Evolutionary conservation across 202 grass and related monocot genomes (phyloP).

Genomic region (Carex arenaria): DNA sequence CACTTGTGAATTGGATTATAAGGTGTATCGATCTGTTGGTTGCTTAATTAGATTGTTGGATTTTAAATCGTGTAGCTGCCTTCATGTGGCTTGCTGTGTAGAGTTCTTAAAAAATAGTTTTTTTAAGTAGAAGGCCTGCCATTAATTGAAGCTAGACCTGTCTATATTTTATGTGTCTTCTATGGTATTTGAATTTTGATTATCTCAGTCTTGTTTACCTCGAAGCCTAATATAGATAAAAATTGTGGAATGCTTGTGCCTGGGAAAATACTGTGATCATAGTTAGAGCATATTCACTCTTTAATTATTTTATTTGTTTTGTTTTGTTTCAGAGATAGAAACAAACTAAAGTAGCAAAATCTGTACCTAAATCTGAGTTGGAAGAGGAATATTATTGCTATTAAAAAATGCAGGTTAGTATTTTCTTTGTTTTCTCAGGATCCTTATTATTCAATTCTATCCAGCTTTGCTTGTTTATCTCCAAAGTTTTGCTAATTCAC

Average conservation of each 20-base stretch:
- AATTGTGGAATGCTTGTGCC: background rate
- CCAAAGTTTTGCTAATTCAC: background rate
- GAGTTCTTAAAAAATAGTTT: background rate
- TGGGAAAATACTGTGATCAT: background rate
- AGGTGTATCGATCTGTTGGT: background rate
- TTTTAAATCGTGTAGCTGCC: background rate
- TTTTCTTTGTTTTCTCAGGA: background rate
- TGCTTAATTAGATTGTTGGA: background rate
- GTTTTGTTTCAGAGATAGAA: background rate
- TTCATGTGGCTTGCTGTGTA: background rate
- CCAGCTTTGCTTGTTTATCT: background rate
- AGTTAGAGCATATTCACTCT: background rate
- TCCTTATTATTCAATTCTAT: background rate
- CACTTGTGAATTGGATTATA: background rate
- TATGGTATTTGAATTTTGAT: background rate
- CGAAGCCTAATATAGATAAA: background rate
- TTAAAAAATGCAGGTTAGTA: constrained; percentile 14
- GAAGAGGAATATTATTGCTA: background rate
- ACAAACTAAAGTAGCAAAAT: background rate
- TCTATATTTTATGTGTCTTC: background rate
- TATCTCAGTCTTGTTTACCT: background rate
- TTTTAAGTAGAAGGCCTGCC: background rate
- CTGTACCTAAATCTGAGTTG: background rate
- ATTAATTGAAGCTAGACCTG: background rate
- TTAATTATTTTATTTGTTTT: background rate